Evolutionary conservation across 208 protist species (phyloP).

Genomic region (Leishmania guyanensis): DNA sequence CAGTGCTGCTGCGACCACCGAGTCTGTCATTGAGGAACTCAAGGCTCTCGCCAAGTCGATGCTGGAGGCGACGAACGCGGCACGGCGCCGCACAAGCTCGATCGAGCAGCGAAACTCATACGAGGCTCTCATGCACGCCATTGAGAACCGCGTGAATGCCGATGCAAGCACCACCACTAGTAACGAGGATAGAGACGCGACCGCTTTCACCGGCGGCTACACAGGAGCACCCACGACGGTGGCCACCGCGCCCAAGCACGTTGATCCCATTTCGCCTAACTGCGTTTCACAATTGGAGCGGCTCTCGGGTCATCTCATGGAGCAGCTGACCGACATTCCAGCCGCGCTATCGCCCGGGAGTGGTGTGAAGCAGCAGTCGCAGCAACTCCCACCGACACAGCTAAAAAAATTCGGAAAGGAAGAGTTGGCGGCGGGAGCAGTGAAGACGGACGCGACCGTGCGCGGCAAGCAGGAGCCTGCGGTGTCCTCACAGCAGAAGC

Average conservation of each 20-base stretch:
- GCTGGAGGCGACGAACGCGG: slow-evolving; percentile 78
- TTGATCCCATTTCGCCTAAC: slow-evolving; percentile 10
- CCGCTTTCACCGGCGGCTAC: not conserved
- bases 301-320: slow-evolving; percentile 23
- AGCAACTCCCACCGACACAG: slow-evolving; percentile 7
- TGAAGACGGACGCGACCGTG: not conserved
- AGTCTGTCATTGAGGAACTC: slow-evolving; percentile 85
- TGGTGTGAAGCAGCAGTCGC: not conserved
- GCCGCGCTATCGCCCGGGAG: slow-evolving; percentile 19
- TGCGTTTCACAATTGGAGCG: slow-evolving; percentile 10
- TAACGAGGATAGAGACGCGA: not conserved
- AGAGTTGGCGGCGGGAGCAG: not conserved
- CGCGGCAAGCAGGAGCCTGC: not conserved
- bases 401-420: not conserved
- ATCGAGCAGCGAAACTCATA: slow-evolving; percentile 62
- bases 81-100: slow-evolving; percentile 52
- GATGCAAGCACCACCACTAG: not conserved
- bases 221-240: not conserved
- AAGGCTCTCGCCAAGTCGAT: slow-evolving; percentile 84
- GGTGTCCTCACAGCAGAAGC: not conserved
- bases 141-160: slow-evolving; percentile 40
- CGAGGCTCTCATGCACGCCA: slow-evolving; percentile 70
- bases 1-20: slow-evolving; percentile 35
- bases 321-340: slow-evolving; percentile 38
- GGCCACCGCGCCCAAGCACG: slow-evolving; percentile 7